Conservation (phyloP, 768 basidiomycete species). For the Fistulinella prunicolor region DNA sequence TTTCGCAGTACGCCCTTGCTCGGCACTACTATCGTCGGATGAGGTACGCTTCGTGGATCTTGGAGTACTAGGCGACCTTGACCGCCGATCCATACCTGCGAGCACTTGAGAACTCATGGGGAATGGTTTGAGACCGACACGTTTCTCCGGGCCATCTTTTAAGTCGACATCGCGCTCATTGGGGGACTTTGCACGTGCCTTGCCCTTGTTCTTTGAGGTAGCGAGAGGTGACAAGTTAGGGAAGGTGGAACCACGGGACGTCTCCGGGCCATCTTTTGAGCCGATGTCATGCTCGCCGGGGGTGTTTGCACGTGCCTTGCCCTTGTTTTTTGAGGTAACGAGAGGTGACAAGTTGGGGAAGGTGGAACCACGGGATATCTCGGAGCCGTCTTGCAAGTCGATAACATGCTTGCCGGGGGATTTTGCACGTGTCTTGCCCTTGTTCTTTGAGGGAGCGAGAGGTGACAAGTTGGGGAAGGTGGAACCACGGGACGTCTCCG, state of each 20-base stretch:
- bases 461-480: constrained; percentile 28
- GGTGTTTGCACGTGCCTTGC: too few species aligned
- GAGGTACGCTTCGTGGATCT: constrained; percentile 28
- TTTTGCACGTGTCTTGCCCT: too few species aligned
- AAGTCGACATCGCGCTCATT: constrained; percentile 1
- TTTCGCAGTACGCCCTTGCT: constrained; percentile 29
- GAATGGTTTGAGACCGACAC: constrained; percentile 33
- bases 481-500: constrained; percentile 1
- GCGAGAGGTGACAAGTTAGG: constrained; percentile 25
- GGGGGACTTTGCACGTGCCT: constrained; percentile 4
- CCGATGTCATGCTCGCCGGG: too few species aligned
- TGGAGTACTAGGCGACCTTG: constrained; percentile 17
- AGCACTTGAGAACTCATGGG: constrained; percentile 50
- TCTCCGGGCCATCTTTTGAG: too few species aligned
- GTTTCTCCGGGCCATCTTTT: not conserved
- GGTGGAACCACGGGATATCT: constrained; percentile 10
- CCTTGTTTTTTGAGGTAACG: too few species aligned
- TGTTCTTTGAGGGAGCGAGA: too few species aligned
- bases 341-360: constrained; percentile 30
- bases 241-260: constrained; percentile 17
- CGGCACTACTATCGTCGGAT: constrained; percentile 32
- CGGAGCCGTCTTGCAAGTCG: too few species aligned
- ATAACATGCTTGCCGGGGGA: too few species aligned
- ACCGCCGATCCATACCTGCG: constrained; percentile 34
- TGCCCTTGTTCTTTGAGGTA: constrained; percentile 16